Base-by-base conservation (phyloP, 495 filamentous ascomycete genomes). In the Lepraria neglecta region DNA sequence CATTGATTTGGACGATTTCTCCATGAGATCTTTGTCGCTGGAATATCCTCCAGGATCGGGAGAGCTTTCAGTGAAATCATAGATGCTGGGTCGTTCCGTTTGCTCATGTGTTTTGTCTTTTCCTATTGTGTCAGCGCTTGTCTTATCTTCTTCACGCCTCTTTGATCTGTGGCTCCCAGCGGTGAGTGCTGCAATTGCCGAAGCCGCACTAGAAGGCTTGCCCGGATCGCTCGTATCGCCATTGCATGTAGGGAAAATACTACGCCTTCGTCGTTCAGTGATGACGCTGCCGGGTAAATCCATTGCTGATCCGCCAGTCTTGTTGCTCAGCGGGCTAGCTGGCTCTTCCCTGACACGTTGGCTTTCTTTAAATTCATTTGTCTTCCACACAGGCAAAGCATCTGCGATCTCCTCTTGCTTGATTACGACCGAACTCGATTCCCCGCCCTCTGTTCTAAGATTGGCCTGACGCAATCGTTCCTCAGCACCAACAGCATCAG, bases 401-500 rank as follows among this genome's bases (percentile, higher is more conserved):
- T 51, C 45, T 28, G 47, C n/a, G 15, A 64, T 35, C 11, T 70
- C 67, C 52, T 66, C 60, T 58, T 69, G 58, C 62, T 57, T 59
- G 15, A 51, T 58, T 9, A 28, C 24, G 3, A 60, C 44, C 12
- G 43, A 30, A 9, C 27, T 51, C 21, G 51, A n/a, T 4, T 38
- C 43, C 21, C 55, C 53, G 7, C 31, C 30, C 30, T 69, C 67
- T 28, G 38, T 35, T 30, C 52, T 63, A 24, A 46, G 60, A 5
- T 48, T 44, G 4, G 35, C 51, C 45, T 64, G 60, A 30, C 66
- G 55, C 33, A 56, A 27, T 24, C 67, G 62, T 27, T 73, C 80
- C 58, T 83, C 80, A 6, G 75, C 78, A 4, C 74, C 68, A 46
- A 92, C 89, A 9, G 89, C 89, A 69, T 89, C 87, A 42, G 85